phyloP scores from a whole-genome alignment of 352 stramenopile genomes.

The Pythium myriotylum region DNA sequence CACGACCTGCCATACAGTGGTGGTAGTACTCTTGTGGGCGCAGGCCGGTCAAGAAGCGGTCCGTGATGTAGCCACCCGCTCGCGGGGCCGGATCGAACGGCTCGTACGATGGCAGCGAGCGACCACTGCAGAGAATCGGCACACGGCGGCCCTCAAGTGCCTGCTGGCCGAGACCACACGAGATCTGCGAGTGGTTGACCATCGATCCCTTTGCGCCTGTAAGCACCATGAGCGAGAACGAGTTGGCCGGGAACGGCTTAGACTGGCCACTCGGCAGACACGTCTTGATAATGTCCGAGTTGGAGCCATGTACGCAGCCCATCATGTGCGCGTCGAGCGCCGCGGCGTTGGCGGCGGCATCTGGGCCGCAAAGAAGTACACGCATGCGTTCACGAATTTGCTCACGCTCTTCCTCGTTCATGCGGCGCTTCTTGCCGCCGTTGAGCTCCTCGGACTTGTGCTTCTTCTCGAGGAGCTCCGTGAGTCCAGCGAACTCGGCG shows the following conservation, averaged over 20 bases:
- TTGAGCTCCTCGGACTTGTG: conserved; percentile 38
- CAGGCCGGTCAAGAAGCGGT: conserved; percentile 98
- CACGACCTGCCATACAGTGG: conserved; percentile 99
- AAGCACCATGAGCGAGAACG: conserved; percentile 99
- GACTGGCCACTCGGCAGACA: conserved; percentile 97
- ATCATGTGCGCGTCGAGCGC: conserved; percentile 90
- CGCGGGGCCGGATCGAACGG: conserved; percentile 97
- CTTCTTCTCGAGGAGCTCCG: conserved; percentile 68
- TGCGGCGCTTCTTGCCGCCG: conserved; percentile 72
- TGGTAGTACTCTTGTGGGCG: conserved; percentile 99
- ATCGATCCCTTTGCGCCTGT: conserved; percentile 99
- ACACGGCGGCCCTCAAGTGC: conserved; percentile 98
- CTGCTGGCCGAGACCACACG: conserved; percentile 99
- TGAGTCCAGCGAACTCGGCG: conserved; percentile 80
- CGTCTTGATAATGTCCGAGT: conserved; percentile 98
- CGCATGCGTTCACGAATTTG: conserved; percentile 81
- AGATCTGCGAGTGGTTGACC: conserved; percentile 99
- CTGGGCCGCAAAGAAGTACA: conserved; percentile 64
- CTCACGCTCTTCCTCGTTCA: conserved; percentile 80
- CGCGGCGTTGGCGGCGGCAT: conserved; percentile 75
- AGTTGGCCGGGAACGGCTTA: conserved; percentile 98
- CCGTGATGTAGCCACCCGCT: conserved; percentile 99
- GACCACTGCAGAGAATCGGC: conserved; percentile 96
- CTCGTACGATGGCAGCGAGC: conserved; percentile 98
- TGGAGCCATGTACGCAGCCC: conserved; percentile 87